These are phyloP conservation scores for Auriscalpium microsporum DNA, from an alignment of 768 basidiomycete genomes.

Conservation along the genomic window DNA sequence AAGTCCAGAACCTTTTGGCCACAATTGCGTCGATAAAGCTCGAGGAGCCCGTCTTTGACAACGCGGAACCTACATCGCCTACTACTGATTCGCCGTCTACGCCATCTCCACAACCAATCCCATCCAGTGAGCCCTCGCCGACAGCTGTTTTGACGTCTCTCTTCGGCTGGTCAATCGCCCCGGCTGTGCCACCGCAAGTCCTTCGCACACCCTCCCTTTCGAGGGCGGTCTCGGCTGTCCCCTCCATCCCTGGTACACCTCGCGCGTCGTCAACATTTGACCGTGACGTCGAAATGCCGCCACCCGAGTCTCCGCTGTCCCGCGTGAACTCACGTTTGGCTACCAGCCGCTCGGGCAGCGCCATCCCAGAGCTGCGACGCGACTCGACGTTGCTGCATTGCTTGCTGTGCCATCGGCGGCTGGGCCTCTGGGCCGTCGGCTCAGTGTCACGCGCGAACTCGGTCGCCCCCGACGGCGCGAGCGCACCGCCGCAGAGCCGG, in stretches of 20 bases:
- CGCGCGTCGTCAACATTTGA: slow-evolving; percentile 2
- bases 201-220: slow-evolving; percentile 11
- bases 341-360: slow-evolving; percentile 7
- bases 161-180: slow-evolving; percentile 41
- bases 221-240: slow-evolving; percentile 17
- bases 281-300: not conserved
- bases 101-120: not conserved
- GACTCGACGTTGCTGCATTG: slow-evolving; percentile 13
- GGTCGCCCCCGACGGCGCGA: not conserved
- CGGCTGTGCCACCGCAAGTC: slow-evolving; percentile 11
- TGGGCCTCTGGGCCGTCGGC: slow-evolving; percentile 12
- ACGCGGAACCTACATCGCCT: slow-evolving; percentile 1
- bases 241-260: slow-evolving; percentile 19
- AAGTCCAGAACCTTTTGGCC: slow-evolving; percentile 44
- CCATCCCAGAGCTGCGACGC: slow-evolving; percentile 19
- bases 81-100: not conserved
- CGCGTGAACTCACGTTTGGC: slow-evolving; percentile 1
- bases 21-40: slow-evolving; percentile 29
- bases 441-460: slow-evolving; percentile 9
- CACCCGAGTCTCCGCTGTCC: slow-evolving; percentile 8
- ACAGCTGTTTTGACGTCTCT: slow-evolving; percentile 34
- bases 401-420: slow-evolving; percentile 10
- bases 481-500: slow-evolving; percentile 24
- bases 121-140: slow-evolving; percentile 25
- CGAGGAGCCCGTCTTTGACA: slow-evolving; percentile 20